These are phyloP conservation scores for Solanum hybrid DNA, from an alignment of 305 asterid species.

Conservation along the genomic window DNA sequence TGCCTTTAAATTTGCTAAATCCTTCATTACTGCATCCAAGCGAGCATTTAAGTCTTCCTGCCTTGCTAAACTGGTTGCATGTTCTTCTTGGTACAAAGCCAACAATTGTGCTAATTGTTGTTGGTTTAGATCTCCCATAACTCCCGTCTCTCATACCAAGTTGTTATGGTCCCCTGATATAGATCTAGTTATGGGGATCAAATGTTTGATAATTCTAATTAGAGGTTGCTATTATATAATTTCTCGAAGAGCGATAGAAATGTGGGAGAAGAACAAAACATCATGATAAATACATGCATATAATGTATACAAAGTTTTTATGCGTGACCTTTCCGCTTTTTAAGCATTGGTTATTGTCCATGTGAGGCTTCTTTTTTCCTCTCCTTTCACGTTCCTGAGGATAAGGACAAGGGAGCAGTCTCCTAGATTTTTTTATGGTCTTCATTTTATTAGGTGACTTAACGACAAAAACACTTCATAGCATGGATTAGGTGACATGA, in stretches of 20 bases:
- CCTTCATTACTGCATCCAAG: background rate
- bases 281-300: background rate
- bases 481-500: background rate
- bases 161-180: background rate
- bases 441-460: background rate
- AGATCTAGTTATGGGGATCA: background rate
- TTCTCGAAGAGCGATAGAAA: background rate
- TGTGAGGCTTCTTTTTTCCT: background rate
- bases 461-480: background rate
- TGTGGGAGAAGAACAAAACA: background rate
- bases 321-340: background rate
- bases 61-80: background rate
- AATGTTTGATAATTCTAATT: background rate
- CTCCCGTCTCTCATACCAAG: background rate
- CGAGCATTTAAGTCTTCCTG: background rate
- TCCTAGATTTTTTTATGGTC: background rate
- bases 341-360: background rate
- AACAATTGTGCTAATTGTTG: background rate
- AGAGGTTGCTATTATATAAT: background rate
- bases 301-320: background rate
- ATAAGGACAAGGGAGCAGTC: background rate
- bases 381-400: background rate
- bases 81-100: background rate
- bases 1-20: background rate
- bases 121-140: background rate